Conservation (phyloP, 768 basidiomycete species). For the Lentinus brumalis region DNA sequence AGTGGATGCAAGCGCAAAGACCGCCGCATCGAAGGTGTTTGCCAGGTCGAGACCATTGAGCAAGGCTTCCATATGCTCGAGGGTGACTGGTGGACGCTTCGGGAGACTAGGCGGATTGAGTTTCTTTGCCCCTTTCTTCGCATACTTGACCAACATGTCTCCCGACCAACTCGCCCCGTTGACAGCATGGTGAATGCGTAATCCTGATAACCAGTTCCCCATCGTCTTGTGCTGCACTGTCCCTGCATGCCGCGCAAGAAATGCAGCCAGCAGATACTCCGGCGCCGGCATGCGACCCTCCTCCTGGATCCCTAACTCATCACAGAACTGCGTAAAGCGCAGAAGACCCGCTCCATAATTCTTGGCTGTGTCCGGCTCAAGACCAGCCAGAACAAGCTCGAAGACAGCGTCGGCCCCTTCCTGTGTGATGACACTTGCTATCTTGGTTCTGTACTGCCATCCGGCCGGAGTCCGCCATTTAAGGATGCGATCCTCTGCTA, state of each 20-base stretch:
- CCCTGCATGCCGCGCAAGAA: constrained; percentile 22
- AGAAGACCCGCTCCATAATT: constrained; percentile 37
- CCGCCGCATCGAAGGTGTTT: constrained; percentile 33
- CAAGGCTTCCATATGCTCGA: constrained; percentile 34
- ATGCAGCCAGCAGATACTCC: constrained; percentile 31
- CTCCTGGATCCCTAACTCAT: constrained; percentile 35
- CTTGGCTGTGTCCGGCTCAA: neutral
- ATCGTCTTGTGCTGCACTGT: constrained; percentile 24
- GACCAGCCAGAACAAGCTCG: neutral
- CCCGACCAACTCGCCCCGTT: constrained; percentile 40
- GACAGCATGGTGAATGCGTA: constrained; percentile 39
- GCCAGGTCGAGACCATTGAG: constrained; percentile 24
- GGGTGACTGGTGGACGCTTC: constrained; percentile 36
- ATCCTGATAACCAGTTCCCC: constrained; percentile 36
- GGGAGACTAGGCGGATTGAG: constrained; percentile 21
- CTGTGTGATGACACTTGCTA: neutral
- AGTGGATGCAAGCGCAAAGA: constrained; percentile 36
- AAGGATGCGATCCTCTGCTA: neutral
- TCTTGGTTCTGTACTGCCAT: neutral
- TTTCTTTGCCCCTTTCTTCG: constrained; percentile 22
- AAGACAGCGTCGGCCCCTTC: neutral
- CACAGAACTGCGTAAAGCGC: constrained; percentile 40
- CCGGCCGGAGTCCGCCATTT: neutral
- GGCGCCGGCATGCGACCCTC: constrained; percentile 32
- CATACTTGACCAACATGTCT: constrained; percentile 20